These are phyloP conservation scores for Margaritispora aquatica DNA, from an alignment of 495 filamentous ascomycete genomes.

Conservation along the genomic window DNA sequence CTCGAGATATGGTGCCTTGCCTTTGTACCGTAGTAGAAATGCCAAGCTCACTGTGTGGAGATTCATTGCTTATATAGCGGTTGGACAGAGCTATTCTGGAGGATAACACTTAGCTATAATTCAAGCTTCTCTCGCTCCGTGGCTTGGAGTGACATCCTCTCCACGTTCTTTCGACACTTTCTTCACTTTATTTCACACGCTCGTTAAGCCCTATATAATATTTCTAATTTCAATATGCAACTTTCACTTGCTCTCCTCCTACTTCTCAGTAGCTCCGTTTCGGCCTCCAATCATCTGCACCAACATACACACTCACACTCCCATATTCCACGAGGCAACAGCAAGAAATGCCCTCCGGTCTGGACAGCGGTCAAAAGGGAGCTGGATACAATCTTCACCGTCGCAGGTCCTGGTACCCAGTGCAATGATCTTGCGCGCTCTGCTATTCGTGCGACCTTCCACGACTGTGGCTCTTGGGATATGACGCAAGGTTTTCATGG, in stretches of 20 bases:
- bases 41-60: too few species aligned
- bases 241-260: neutral
- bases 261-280: neutral
- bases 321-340: neutral
- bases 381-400: neutral
- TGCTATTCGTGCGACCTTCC: neutral
- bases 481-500: constrained; percentile 5
- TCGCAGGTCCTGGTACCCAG: neutral
- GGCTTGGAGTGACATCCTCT: neutral
- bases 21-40: too few species aligned
- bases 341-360: constrained; percentile 2
- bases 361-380: neutral
- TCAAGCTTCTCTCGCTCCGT: neutral
- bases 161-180: neutral
- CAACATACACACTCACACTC: neutral
- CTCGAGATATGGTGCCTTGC: too few species aligned
- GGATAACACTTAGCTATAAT: neutral
- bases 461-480: constrained; percentile 5
- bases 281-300: too few species aligned
- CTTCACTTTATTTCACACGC: neutral
- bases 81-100: too few species aligned
- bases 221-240: neutral
- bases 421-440: constrained; percentile 3
- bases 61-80: too few species aligned
- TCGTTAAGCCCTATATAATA: too few species aligned